phyloP scores from a whole-genome alignment of 768 basidiomycete species.

The Suillus clintonianus region DNA sequence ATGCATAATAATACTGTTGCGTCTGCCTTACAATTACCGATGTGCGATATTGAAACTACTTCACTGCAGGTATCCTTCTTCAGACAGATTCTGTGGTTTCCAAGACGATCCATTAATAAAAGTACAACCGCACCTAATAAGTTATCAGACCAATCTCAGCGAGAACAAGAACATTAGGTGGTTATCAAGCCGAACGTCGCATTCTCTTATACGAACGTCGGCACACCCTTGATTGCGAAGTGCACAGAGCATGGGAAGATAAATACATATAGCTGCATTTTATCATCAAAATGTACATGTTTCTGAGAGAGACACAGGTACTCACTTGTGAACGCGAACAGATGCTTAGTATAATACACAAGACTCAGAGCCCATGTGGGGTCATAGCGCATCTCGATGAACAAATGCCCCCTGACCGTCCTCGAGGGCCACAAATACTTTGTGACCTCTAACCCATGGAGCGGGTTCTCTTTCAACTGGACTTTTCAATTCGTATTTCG shows the following conservation, averaged over 20 bases:
- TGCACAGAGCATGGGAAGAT: neutral
- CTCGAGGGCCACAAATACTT: constrained; percentile 25
- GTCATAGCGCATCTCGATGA: constrained; percentile 6
- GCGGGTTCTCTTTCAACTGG: constrained; percentile 14
- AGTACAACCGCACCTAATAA: neutral
- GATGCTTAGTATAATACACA: neutral
- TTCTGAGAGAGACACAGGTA: neutral
- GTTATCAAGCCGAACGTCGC: neutral
- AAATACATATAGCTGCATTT: neutral
- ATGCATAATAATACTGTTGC: neutral
- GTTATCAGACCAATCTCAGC: neutral
- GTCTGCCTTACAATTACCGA: neutral
- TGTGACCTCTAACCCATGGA: constrained; percentile 31
- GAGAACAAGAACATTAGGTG: neutral
- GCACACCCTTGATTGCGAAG: neutral
- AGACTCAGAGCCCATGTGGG: neutral
- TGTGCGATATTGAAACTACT: neutral
- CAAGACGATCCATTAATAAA: neutral
- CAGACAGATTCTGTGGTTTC: neutral
- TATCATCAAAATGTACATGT: neutral
- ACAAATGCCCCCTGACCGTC: constrained; percentile 25
- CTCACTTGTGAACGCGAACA: neutral
- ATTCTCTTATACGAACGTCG: neutral
- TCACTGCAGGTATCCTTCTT: neutral
- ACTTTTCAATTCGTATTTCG: neutral